Percentiles rank a stretch among this genome's conserved stretches.
Conservation (phyloP, 1,284 basidiomycete species). For the Sphaerobolus stellatus region DNA sequence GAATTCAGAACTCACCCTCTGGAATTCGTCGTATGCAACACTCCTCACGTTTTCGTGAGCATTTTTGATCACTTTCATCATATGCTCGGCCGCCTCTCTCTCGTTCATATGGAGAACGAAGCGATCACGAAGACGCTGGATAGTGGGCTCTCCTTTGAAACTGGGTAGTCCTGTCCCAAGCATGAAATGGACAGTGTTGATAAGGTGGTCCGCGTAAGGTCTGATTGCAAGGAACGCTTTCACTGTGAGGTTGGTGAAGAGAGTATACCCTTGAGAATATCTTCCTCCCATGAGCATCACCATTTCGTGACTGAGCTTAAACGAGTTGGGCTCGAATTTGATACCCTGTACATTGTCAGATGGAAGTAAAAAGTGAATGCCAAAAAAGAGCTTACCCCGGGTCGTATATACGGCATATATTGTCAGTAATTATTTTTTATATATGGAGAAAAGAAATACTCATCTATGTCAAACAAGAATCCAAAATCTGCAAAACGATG, state of each 20-base stretch:
- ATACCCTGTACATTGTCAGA: constrained; percentile 61
- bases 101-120: constrained; percentile 86
- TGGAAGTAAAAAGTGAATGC: background rate
- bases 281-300: constrained; percentile 95
- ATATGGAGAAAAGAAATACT: constrained; percentile 40
- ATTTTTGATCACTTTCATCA: constrained; percentile 86
- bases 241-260: constrained; percentile 92
- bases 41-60: constrained; percentile 94
- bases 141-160: constrained; percentile 95
- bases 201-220: constrained; percentile 86
- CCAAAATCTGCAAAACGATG: constrained; percentile 75
- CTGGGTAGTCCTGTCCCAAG: constrained; percentile 91
- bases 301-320: constrained; percentile 99
- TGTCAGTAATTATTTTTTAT: constrained; percentile 4
- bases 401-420: constrained; percentile 41
- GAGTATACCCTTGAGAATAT: constrained; percentile 87
- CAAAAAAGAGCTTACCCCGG: constrained; percentile 58
- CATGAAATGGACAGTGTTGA: constrained; percentile 91
- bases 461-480: constrained; percentile 97
- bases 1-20: constrained; percentile 55
- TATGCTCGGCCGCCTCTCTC: constrained; percentile 89
- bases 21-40: constrained; percentile 92
- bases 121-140: constrained; percentile 82
- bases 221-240: constrained; percentile 96
- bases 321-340: constrained; percentile 96